Percentiles rank a stretch among this genome's conserved stretches.
These are phyloP conservation scores for Pseudogymnoascus sp. DNA, from an alignment of 2,329 filamentous ascomycete species.

Conservation along the genomic window DNA sequence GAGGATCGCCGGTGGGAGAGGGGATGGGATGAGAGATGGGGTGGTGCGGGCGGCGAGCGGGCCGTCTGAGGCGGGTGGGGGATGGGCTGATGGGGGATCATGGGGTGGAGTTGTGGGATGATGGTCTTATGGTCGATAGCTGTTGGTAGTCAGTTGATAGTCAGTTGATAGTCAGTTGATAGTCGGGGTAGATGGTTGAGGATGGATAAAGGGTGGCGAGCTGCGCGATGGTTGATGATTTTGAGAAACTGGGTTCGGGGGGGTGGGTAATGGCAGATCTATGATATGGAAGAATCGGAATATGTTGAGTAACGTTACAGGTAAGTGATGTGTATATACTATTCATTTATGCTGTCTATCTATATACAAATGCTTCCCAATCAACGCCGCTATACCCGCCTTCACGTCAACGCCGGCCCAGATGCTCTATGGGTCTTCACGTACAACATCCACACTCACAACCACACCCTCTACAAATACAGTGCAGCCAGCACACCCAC, in stretches of 20 bases:
- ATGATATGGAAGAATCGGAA: background rate
- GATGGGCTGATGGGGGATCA: background rate
- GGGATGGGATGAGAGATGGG: background rate
- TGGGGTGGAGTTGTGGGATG: background rate
- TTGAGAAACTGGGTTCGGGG: background rate
- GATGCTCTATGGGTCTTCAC: background rate
- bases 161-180: too few relatives aligned
- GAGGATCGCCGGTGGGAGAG: background rate
- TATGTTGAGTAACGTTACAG: background rate
- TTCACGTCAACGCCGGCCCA: background rate
- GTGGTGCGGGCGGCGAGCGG: background rate
- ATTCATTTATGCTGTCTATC: background rate
- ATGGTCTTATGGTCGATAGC: too few relatives aligned
- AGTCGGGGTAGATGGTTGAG: background rate
- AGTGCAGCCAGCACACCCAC: background rate
- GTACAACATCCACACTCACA: too few relatives aligned
- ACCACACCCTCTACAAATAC: background rate
- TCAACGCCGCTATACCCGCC: background rate
- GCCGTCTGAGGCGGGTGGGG: background rate
- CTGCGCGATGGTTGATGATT: background rate
- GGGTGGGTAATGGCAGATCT: background rate
- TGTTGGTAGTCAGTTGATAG: too few relatives aligned
- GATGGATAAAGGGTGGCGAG: background rate
- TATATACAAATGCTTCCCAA: background rate
- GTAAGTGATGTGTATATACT: background rate